Evolutionary conservation across 2,329 filamentous ascomycete genomes (phyloP).

Genomic region (Orbilia blumenaviensis): DNA sequence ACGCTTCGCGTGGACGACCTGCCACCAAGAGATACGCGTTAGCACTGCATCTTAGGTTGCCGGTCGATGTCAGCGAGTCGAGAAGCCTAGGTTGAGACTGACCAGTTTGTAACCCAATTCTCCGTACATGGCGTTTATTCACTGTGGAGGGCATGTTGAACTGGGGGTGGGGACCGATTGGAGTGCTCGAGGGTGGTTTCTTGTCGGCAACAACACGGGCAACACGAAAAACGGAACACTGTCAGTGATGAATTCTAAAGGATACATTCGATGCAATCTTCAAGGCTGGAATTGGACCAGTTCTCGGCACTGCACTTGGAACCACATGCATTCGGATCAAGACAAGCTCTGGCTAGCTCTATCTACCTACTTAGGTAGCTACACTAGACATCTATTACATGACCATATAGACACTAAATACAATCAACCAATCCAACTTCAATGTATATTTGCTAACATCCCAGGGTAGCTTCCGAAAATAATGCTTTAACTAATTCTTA

Average conservation of each 20-base stretch:
- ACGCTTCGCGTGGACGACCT: constrained; percentile 96
- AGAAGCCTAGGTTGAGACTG: constrained; percentile 1
- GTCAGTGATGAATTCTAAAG: too few species aligned
- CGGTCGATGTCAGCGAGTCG: not conserved
- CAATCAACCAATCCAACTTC: not conserved
- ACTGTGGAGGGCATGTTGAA: not conserved
- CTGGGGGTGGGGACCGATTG: not conserved
- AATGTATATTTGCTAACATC: too few species aligned
- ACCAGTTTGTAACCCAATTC: constrained; percentile 88
- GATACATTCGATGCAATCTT: too few species aligned
- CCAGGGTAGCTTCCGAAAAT: too few species aligned
- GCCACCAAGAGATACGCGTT: constrained; percentile 8
- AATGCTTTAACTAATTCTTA: too few species aligned
- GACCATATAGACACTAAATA: not conserved
- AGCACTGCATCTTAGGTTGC: not conserved
- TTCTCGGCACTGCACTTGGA: too few species aligned
- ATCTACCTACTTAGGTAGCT: too few species aligned
- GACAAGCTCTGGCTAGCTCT: too few species aligned
- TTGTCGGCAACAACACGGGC: not conserved
- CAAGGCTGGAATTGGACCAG: too few species aligned
- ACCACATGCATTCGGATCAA: too few species aligned
- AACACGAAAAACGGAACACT: not conserved
- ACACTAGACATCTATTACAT: too few species aligned
- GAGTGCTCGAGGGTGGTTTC: not conserved
- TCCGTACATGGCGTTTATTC: constrained; percentile 74